These are phyloP conservation scores for Pseudonitzschia multiseries DNA, from an alignment of 108 stramenopile species.

Conservation along the genomic window DNA sequence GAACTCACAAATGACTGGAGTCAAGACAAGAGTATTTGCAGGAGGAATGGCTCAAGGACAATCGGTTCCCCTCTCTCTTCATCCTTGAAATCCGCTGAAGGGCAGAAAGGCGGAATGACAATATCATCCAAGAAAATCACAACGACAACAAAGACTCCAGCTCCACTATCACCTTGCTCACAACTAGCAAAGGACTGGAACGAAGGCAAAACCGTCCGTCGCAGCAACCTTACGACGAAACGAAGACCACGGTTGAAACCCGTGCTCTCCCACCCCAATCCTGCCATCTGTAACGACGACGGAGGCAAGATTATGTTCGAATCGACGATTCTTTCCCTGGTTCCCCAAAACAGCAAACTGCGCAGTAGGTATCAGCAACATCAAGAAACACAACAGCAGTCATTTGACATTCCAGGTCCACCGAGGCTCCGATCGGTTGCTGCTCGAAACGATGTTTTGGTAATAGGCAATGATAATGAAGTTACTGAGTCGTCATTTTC, in stretches of 20 bases:
- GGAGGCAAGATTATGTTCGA: neutral
- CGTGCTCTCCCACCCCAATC: neutral
- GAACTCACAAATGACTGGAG: neutral
- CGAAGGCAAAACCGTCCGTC: conserved; percentile 21
- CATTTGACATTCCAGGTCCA: neutral
- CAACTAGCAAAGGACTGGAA: conserved; percentile 25
- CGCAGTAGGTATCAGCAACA: neutral
- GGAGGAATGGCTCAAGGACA: neutral
- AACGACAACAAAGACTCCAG: neutral
- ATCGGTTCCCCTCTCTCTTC: neutral
- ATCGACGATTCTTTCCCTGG: neutral
- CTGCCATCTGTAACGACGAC: neutral
- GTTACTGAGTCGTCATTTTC: neutral
- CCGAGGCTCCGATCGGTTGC: neutral
- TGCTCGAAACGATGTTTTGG: neutral
- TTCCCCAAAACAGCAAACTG: neutral
- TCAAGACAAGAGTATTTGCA: neutral
- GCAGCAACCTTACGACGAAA: conserved; percentile 18
- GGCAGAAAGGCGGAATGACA: neutral
- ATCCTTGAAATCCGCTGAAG: neutral
- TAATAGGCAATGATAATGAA: neutral
- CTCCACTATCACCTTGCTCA: conserved; percentile 28
- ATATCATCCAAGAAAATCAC: neutral
- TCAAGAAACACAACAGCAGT: neutral
- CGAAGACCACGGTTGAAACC: neutral